Percentiles rank a stretch among this genome's conserved stretches.
phyloP scores from a whole-genome alignment of 2,329 filamentous ascomycete species.

The Microdochium paspali region DNA sequence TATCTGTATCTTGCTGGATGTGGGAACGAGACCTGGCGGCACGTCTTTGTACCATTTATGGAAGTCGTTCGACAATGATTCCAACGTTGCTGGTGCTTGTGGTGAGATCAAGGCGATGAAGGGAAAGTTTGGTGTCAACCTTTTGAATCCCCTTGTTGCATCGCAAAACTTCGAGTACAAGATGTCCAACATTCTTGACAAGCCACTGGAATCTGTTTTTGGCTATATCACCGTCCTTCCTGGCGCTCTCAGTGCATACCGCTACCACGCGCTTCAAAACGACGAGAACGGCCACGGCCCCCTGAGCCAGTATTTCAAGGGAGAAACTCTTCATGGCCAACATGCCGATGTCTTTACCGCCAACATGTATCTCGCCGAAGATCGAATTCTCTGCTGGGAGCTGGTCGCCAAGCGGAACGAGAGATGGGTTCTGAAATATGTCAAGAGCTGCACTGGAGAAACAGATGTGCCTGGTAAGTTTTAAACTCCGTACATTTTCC shows the following conservation, averaged over 20 bases:
- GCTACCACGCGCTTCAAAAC: constrained; percentile 89
- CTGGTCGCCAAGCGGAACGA: constrained; percentile 90
- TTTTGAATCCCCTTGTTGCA: constrained; percentile 87
- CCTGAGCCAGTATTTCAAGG: constrained; percentile 92
- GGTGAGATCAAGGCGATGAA: constrained; percentile 99
- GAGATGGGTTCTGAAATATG: constrained; percentile 96
- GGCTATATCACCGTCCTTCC: constrained; percentile 96
- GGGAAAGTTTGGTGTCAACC: constrained; percentile 70
- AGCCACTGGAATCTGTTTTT: constrained; percentile 93
- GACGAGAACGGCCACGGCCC: constrained; percentile 92
- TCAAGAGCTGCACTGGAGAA: constrained; percentile 92
- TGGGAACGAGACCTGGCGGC: constrained; percentile 81
- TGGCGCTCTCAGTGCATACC: constrained; percentile 96
- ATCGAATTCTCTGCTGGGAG: constrained; percentile 95
- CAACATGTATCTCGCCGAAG: constrained; percentile 98
- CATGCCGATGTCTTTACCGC: constrained; percentile 95
- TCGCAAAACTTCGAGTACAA: constrained; percentile 99
- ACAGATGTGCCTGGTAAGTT: constrained; percentile 88
- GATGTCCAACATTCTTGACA: constrained; percentile 98
- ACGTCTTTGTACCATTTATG: constrained; percentile 95
- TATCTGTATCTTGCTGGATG: constrained; percentile 92
- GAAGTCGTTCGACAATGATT: constrained; percentile 98
- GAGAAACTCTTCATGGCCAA: constrained; percentile 83
- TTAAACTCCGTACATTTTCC: not conserved
- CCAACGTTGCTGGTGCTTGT: constrained; percentile 91